phyloP scores from a whole-genome alignment of 2,329 filamentous ascomycete species.

The Ceratocystis destructans region DNA sequence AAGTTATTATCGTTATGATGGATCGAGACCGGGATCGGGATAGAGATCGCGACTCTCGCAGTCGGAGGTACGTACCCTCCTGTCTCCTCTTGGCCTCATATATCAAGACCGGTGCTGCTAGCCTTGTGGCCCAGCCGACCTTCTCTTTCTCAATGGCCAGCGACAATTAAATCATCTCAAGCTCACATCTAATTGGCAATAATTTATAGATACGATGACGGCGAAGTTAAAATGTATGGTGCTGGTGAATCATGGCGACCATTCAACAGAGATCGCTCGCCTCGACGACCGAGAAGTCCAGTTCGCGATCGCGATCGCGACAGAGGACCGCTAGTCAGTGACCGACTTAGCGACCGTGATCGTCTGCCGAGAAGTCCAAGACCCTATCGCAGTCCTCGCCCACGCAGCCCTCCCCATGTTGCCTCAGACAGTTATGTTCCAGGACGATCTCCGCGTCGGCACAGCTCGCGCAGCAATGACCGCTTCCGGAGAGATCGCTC shows the following conservation, averaged over 20 bases:
- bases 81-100: too few relatives aligned
- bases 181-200: neutral
- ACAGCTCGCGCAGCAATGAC: constrained; percentile 30
- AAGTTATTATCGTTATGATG: neutral
- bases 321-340: neutral
- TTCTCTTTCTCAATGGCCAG: neutral
- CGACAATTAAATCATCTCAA: neutral
- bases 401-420: constrained; percentile 28
- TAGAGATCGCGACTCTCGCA: constrained; percentile 26
- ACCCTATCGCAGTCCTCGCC: constrained; percentile 23
- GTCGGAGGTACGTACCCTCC: constrained; percentile 26
- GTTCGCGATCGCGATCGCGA: neutral
- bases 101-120: neutral
- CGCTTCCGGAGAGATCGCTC: constrained; percentile 32
- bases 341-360: constrained; percentile 20
- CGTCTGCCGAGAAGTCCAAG: constrained; percentile 29
- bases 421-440: constrained; percentile 36
- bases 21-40: constrained; percentile 13
- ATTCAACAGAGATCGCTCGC: constrained; percentile 37
- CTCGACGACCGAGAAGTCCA: constrained; percentile 26
- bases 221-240: constrained; percentile 48
- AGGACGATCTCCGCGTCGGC: constrained; percentile 31
- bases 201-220: constrained; percentile 41
- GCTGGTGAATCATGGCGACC: constrained; percentile 49
- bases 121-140: neutral